phyloP scores from a whole-genome alignment of 306 rosid genomes.

The Phaseolus lunatus region DNA sequence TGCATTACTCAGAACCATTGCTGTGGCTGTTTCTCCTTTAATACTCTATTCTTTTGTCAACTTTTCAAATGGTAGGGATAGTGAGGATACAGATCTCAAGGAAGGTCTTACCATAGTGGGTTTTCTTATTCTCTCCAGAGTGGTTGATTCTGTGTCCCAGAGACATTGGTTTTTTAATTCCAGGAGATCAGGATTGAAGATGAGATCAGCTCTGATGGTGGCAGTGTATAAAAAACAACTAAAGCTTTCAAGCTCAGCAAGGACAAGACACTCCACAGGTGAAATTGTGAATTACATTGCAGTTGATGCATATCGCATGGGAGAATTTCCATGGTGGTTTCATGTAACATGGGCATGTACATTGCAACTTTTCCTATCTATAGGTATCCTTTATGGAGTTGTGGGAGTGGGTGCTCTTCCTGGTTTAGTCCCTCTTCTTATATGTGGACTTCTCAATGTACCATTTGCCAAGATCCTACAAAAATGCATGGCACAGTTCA shows the following conservation, averaged over 20 bases:
- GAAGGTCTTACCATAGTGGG: background rate
- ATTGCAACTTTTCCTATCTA: constrained; percentile 56
- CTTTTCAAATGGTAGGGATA: background rate
- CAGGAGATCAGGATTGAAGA: constrained; percentile 24
- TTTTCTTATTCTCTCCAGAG: background rate
- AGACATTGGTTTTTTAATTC: background rate
- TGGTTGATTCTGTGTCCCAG: background rate
- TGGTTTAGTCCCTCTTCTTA: constrained; percentile 63
- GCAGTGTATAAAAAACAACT: constrained; percentile 75
- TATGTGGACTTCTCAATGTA: constrained; percentile 66
- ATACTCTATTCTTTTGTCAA: background rate
- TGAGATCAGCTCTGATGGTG: constrained; percentile 85
- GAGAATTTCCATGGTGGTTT: constrained; percentile 91
- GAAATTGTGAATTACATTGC: constrained; percentile 83
- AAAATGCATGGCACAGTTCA: constrained; percentile 64
- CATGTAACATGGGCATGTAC: constrained; percentile 59
- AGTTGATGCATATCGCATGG: constrained; percentile 86
- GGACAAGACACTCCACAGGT: constrained; percentile 71
- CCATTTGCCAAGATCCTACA: constrained; percentile 70
- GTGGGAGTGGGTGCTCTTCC: constrained; percentile 76
- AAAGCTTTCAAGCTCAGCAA: constrained; percentile 69
- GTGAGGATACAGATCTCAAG: background rate
- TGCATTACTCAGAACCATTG: constrained; percentile 2
- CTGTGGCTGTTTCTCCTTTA: background rate
- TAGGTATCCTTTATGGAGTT: constrained; percentile 59